phyloP scores from a whole-genome alignment of 192 early-diverging fungal species.

The Coemansia sp. region DNA sequence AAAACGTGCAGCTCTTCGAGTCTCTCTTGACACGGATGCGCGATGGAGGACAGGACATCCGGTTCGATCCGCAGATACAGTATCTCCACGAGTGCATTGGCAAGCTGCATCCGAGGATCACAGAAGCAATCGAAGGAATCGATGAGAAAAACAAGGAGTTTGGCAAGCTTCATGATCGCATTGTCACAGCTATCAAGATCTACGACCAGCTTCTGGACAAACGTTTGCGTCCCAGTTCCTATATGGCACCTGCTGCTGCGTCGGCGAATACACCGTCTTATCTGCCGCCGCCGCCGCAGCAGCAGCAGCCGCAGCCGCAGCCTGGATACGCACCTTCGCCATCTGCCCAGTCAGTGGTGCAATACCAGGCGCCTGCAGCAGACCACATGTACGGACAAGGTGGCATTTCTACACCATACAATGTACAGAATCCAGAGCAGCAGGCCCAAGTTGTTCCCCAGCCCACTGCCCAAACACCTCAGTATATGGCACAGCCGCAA shows the following conservation, averaged over 20 bases:
- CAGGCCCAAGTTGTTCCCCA: conserved; percentile 20
- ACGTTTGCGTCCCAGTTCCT: conserved; percentile 59
- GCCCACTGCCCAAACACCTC: conserved; percentile 25
- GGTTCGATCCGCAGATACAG: conserved; percentile 76
- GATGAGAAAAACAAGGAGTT: conserved; percentile 78
- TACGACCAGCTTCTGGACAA: conserved; percentile 90
- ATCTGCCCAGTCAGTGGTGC: conserved; percentile 29
- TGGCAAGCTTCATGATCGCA: conserved; percentile 79
- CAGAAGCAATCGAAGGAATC: conserved; percentile 70
- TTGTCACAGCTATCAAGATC: conserved; percentile 76
- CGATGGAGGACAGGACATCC: conserved; percentile 75
- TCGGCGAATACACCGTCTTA: conserved; percentile 18
- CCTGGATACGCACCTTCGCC: conserved; percentile 1
- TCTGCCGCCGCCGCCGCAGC: conserved; percentile 24
- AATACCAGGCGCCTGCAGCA: conserved; percentile 20
- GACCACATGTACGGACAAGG: conserved; percentile 11
- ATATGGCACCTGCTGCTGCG: conserved; percentile 10
- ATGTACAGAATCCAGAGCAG: conserved; percentile 32
- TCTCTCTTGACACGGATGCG: conserved; percentile 82
- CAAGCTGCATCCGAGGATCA: conserved; percentile 82
- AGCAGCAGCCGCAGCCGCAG: conserved; percentile 14
- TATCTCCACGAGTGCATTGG: conserved; percentile 85
- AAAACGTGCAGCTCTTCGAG: conserved; percentile 89
- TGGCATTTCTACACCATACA: conserved; percentile 7
- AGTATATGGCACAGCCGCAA: conserved; percentile 26